A percentile compares a stretch with the other conserved stretches of the same genome.
phyloP scores from a whole-genome alignment of 108 stramenopile species.

The Discostella stelligeroides region DNA sequence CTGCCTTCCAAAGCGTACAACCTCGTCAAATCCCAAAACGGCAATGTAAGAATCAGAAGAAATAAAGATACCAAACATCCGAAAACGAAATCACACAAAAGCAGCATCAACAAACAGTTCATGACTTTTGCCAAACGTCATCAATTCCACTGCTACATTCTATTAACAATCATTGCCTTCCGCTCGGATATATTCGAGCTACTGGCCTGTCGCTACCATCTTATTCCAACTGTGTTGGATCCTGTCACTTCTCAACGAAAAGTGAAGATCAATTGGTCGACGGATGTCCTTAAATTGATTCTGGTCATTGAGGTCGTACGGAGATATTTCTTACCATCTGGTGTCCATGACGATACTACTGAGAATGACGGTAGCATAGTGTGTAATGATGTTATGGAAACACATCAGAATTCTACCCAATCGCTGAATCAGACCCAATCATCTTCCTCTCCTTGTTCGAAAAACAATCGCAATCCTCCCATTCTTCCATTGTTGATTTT shows the following conservation, averaged over 20 bases:
- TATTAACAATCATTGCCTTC: slow-evolving; percentile 65
- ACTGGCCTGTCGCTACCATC: slow-evolving; percentile 6
- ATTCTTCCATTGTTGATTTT: neutral
- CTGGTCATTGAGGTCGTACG: slow-evolving; percentile 58
- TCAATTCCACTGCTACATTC: slow-evolving; percentile 35
- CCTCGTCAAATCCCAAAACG: neutral
- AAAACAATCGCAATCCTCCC: slow-evolving; percentile 5
- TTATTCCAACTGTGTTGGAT: slow-evolving; percentile 7
- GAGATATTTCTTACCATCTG: slow-evolving; percentile 17
- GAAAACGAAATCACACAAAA: slow-evolving; percentile 20
- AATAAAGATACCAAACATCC: neutral
- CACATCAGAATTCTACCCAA: neutral
- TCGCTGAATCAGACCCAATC: neutral
- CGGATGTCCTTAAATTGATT: slow-evolving; percentile 56
- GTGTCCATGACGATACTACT: neutral
- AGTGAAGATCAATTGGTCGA: slow-evolving; percentile 33
- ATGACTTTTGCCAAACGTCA: slow-evolving; percentile 35
- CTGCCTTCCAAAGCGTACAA: neutral
- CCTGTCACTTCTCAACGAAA: slow-evolving; percentile 24
- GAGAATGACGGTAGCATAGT: neutral
- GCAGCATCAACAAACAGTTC: neutral
- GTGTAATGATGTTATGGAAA: neutral
- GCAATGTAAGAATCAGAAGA: neutral
- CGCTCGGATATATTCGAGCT: slow-evolving; percentile 53
- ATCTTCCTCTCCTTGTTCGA: neutral